Base-by-base conservation (phyloP, 305 asterid genomes). In the Fraxinus platypoda region DNA sequence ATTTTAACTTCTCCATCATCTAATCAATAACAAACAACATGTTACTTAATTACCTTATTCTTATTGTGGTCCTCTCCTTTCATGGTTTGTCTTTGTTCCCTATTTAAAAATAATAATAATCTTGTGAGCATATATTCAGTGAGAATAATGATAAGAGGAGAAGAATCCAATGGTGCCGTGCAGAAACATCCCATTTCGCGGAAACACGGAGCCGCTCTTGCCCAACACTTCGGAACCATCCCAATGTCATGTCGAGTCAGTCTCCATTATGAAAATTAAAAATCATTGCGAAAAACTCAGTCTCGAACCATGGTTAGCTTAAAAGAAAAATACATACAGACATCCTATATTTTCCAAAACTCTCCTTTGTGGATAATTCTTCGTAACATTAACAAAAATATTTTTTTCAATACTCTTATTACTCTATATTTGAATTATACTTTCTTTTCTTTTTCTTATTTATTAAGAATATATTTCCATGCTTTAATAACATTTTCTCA, bases 181-280 rank as follows among this genome's bases (percentile, higher is more conserved):
- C 64, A 54, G 25, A 9, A 6, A 79, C 64, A 83, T 8, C 2
- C 73, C 86, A 84, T 75, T 83, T 79, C 74, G 91, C 88, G 92
- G 92, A 84, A 87, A 88, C 92, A 85, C 89, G 92, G 89, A 87
- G 91, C 91, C 92, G 90, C 87, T 75, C 35, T 76, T 34, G 82
- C 92, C 92, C 88, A 89, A 84, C 73, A 90, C 87, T 77, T 84
- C 84, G 80, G 90, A 89, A 88, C 74, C 74, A 81, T 23, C 23
- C 62, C 41, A 2, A 11, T 28, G 41, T 6, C 75, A 70, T 15
- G 75, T 70, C 75, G 21, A 70, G 75, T 70, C 75, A 31, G 12
- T 43, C 75, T 70, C 75, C 41, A 70, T 70, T 30, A 70, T 28
- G 15, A 31, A 31, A 70, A 54, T 54, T 13, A 31, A 31, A 70